Base-by-base conservation (phyloP, 2,329 filamentous ascomycete species). In the Aspergillus sp. region DNA sequence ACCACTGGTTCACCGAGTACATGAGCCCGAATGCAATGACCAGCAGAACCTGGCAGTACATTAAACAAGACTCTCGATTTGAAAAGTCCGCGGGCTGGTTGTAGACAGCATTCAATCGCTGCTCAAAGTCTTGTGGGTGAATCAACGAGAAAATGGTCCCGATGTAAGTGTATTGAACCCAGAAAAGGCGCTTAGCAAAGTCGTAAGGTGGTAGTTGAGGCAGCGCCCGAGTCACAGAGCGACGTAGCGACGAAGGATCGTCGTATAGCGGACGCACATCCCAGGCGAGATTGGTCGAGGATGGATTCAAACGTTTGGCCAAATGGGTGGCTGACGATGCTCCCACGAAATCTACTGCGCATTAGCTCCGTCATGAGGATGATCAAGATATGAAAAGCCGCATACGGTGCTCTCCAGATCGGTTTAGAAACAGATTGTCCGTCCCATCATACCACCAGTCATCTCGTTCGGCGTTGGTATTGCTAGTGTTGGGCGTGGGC, bases 1-100 rank as follows among this genome's bases (percentile, higher is more conserved):
- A 72, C 74, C 74, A 78, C 46, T 79, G 75, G 52, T 81, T 81
- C 43, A 81, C 70, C 3, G 76, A 79, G 56, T 81, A 81, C 53
- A 80, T 69, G 51, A 79, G 73, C 0, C 78, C 78, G 53, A 78
- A 79, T 0, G 78, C 76, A 7, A 81, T 64, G 4, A 80, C 72
- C 35, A 79, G 62, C 2, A 81, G 63, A 3, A 78, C 63, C 45
- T 81, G 77, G 48, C 76, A 76, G 51, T 76, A 76, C 0, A 65
- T 61, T 0, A 81, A 67, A 45, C 77, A 78, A 2, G 70, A 69
- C 27, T 77, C 71, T 17, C 65, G 65, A 44, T 77, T 72, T 0
- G 64, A 55, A 2, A 72, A 62, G 41, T 77, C 68, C 0, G 70
- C 70, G 1, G 66, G 62, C 2, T 68, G 64, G 7, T 64, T 62